phyloP scores from a whole-genome alignment of 345 rosid species.

The Boechera stricta region DNA sequence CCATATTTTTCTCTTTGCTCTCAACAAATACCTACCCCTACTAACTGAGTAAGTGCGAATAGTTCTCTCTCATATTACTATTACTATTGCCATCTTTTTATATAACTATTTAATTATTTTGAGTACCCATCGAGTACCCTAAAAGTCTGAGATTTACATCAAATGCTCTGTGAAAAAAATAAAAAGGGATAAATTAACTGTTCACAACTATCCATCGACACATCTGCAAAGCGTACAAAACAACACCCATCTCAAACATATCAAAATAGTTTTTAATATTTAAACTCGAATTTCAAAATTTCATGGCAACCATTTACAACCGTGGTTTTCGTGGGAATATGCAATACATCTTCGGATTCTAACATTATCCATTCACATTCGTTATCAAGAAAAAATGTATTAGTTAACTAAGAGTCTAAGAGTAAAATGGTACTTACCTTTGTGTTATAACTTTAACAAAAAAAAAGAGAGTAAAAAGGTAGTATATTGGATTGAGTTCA shows the following conservation, averaged over 20 bases:
- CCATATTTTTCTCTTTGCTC: background rate
- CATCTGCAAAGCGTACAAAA: slow-evolving; percentile 8
- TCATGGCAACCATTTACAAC: background rate
- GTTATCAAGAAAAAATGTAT: background rate
- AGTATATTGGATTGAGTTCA: background rate
- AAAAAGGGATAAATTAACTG: slow-evolving; percentile 4
- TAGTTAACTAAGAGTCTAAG: background rate
- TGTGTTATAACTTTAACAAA: too few relatives aligned
- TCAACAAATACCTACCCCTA: slow-evolving; percentile 28
- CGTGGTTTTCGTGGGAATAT: background rate
- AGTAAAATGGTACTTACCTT: background rate
- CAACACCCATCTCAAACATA: background rate
- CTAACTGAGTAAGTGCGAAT: slow-evolving; percentile 20
- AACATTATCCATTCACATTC: background rate
- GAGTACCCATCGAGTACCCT: background rate
- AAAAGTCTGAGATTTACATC: background rate
- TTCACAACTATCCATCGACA: slow-evolving; percentile 28
- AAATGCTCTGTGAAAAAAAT: slow-evolving; percentile 7
- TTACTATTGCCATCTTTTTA: slow-evolving; percentile 6
- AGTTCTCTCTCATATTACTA: slow-evolving; percentile 23
- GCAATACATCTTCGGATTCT: background rate
- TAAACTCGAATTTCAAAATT: background rate
- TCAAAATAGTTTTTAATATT: background rate
- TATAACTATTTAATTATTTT: background rate
- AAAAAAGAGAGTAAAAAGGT: background rate